Conservation (phyloP, 495 filamentous ascomycete genomes). For the Mycothermus thermophilus region DNA sequence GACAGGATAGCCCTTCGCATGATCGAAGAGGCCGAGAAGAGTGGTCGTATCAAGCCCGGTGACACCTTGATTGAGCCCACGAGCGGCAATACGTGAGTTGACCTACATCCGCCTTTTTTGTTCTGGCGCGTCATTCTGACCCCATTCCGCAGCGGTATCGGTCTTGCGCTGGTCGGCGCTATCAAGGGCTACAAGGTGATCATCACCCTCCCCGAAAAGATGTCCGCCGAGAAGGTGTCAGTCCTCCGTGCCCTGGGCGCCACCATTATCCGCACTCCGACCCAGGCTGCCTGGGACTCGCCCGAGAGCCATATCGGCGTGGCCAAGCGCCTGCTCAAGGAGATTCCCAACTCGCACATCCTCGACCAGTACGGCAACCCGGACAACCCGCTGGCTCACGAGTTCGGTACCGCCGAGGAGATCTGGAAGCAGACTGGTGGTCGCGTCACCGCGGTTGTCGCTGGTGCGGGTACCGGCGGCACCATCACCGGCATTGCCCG, state of each 20-base stretch:
- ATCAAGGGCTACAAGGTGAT: slow-evolving; percentile 97
- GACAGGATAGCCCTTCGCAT: slow-evolving; percentile 94
- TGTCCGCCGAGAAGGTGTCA: slow-evolving; percentile 95
- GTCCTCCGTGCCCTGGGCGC: slow-evolving; percentile 87
- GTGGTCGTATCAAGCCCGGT: slow-evolving; percentile 88
- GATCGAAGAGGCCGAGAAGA: slow-evolving; percentile 89
- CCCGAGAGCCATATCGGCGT: slow-evolving; percentile 97
- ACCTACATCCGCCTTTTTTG: too few species aligned
- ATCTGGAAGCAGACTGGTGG: slow-evolving; percentile 85
- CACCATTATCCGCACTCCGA: slow-evolving; percentile 94
- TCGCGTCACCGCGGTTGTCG: slow-evolving; percentile 74
- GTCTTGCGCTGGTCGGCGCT: slow-evolving; percentile 81
- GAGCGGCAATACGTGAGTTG: slow-evolving; percentile 80
- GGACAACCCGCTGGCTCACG: slow-evolving; percentile 88
- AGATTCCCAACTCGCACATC: slow-evolving; percentile 93
- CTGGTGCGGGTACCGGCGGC: slow-evolving; percentile 88
- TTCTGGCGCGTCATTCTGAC: too few species aligned
- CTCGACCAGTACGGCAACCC: slow-evolving; percentile 89
- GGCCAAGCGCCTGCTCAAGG: slow-evolving; percentile 75
- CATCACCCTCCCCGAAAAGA: slow-evolving; percentile 98
- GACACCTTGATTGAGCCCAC: slow-evolving; percentile 97
- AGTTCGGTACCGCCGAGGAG: slow-evolving; percentile 89
- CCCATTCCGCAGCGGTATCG: slow-evolving; percentile 54
- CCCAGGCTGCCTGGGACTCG: slow-evolving; percentile 83
- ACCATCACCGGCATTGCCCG: slow-evolving; percentile 84